Evolutionary conservation across 352 stramenopile genomes (phyloP), one percentile per base, ranked within the genome.

Genomic region (Phytophthora tentaculata): DNA sequence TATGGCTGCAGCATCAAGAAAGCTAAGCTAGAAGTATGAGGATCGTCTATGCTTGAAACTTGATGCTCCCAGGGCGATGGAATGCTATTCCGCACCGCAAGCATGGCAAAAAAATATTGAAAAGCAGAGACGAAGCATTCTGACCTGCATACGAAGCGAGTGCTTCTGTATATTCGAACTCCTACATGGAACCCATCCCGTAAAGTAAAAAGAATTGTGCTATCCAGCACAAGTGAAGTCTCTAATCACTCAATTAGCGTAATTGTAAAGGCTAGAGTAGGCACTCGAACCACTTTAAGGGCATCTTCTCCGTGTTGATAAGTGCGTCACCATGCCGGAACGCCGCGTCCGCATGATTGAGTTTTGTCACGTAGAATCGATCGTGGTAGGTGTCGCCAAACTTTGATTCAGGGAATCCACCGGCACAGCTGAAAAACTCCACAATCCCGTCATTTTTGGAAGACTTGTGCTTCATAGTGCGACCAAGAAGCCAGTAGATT

Each of bases 201-300:
- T 73, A 65, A 73, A 71, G 26, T 74, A 70, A 74, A 74, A 74
- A 73, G 24, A 20, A 69, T 50, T 8, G 44, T 24, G 44, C 44
- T 28, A 14, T 39, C 20, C 26, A 51, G 57, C 41, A 39, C 26
- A 23, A 52, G 14, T 23, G 23, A 54, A 16, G n/a, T n/a, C n/a
- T n/a, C n/a, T 54, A 35, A 39, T 39, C 26, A 32, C 26, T 32
- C 26, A n/a, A n/a, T n/a, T n/a, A n/a, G n/a, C n/a, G n/a, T 45
- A 20, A 19, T 45, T 6, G 14, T 45, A 20, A 37, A 37, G 9
- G 29, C 14, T 43, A 43, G 35, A 61, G 19, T 19, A 61, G 28
- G 26, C 55, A 54, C 43, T 61, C 71, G 56, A 89, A 83, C 80
- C 80, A 89, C 51, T 86, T 87, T 20, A 84, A 12, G 0, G 80